Evolutionary conservation across 345 rosid genomes (phyloP), one percentile per base, ranked within the genome.

Genomic region (Carallia brachiata): DNA sequence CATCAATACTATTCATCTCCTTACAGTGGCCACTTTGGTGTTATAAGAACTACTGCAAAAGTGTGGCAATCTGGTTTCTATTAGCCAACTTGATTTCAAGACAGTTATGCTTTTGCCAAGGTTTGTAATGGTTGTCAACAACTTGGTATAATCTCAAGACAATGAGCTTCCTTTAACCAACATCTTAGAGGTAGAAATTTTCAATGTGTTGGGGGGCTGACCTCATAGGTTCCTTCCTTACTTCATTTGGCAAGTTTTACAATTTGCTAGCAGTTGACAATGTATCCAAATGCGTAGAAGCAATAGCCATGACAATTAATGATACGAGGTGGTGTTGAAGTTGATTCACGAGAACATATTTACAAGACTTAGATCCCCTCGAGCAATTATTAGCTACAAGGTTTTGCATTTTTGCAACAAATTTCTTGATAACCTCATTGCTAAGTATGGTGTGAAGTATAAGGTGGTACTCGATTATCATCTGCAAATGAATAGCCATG

Each of bases 91-190:
- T 4, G 62, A 5, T 39, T 53, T 16, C 15, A 54, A 34, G 62
- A 54, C 63, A 3, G 34, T 10, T 27, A 6, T 17, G 19, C 10
- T 12, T 52, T 62, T 39, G 50, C 7, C 18, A 16, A 2, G 0
- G 15, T 6, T 8, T 71, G 59, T 71, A 48, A 62, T 13, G 17
- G 60, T 8, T 53, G 68, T 17, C 55, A 71, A 71, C n/a, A 54
- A 23, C 36, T 36, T 0, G 37, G 55, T 1, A 36, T n/a, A 6
- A 53, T 62, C 2, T 19, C 36, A 3, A 10, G 16, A 2, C 12
- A 28, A 52, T 10, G 30, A 52, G 23, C 62, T 62, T 44, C 52
- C 55, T 7, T 44, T 61, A 10, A 62, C 31, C 52, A 4, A 4
- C 9, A 70, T 70, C 36, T 32, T 70, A 6, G 68, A 62, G 18